Conservation (phyloP, 495 filamentous ascomycete species). For the Aspergillus saccharolyticus region DNA sequence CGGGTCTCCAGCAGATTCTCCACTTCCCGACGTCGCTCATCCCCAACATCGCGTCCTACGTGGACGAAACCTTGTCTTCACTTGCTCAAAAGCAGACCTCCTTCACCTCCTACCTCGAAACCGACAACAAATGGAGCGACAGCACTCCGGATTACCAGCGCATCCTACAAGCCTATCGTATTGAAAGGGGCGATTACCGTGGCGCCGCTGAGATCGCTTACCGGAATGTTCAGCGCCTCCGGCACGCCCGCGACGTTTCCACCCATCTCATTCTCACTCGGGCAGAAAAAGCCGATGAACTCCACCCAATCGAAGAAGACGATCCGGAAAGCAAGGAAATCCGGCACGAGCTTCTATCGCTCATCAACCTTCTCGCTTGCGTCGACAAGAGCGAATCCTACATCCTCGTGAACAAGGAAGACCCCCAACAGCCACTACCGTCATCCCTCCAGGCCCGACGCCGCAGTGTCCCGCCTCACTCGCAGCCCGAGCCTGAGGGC, state of each 20-base stretch:
- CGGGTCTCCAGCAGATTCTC: constrained; percentile 56
- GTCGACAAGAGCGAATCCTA: constrained; percentile 78
- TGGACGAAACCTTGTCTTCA: constrained; percentile 70
- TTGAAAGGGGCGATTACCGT: constrained; percentile 77
- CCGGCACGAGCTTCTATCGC: constrained; percentile 62
- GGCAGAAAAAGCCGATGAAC: constrained; percentile 43
- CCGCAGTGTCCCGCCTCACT: constrained; percentile 30
- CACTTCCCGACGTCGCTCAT: constrained; percentile 59
- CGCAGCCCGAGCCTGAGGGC: constrained; percentile 35
- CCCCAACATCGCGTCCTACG: constrained; percentile 64
- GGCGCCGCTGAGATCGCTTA: constrained; percentile 79
- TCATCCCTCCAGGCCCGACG: constrained; percentile 11
- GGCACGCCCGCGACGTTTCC: constrained; percentile 45
- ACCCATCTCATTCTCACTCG: constrained; percentile 36
- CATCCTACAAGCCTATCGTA: constrained; percentile 84
- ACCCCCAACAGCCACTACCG: constrained; percentile 6
- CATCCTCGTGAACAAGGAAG: constrained; percentile 49
- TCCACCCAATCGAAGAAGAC: constrained; percentile 49
- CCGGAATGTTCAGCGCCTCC: constrained; percentile 54
- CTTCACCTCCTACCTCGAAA: constrained; percentile 32
- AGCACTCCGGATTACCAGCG: constrained; percentile 58
- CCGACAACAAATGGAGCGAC: constrained; percentile 27
- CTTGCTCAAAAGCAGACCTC: constrained; percentile 36
- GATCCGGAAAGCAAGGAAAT: constrained; percentile 52
- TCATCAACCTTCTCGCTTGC: constrained; percentile 84